Base-by-base conservation (phyloP, 2,329 filamentous ascomycete species). In the Claviceps lovelessii region DNA sequence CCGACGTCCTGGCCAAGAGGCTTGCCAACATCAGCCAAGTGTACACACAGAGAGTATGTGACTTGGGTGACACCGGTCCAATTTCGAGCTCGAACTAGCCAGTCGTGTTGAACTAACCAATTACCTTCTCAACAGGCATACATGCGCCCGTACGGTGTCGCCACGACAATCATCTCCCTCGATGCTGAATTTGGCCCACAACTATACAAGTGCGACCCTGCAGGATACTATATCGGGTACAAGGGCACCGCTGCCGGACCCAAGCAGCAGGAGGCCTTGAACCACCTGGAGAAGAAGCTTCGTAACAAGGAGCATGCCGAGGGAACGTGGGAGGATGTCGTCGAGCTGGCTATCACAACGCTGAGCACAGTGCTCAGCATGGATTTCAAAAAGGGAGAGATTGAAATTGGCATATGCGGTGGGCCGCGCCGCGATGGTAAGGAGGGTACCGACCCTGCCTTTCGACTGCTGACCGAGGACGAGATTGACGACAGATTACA, bases 21-120 rank as follows among this genome's bases (percentile, higher is more conserved):
- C 77, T 98, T 73, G 93, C 93, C 69, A 98, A 98, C 74, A 96
- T 98, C 76, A 96, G 89, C 73, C 93, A 98, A 74, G 93, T 98
- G 61, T 98, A 97, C 74, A 98, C 93, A 63, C 93, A 98, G 76
- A 79, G 90, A 72, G 93, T 97, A 70, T 68, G 74, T 63, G 15
- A 17, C 29, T 11, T 7, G 7, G 23, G 15, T 23, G 23, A 23
- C 23, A 23, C 23, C 23, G 23, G 3, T 23, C 23, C 23, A 23
- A 1, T 47, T n/a, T 35, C 44, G 31, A 53, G 23, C 17, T 17
- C 33, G 5, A 17, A 35, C 47, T 15, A 13, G 33, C 5, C 15
- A 35, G 39, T 13, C 28, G 29, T 5, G 5, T 37, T 31, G 28
- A 42, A 23, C 53, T 54, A 39, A 54, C 29, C n/a, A 44, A 23